Evolutionary conservation across 345 rosid genomes (phyloP), one percentile per base, ranked within the genome.

Genomic region (Litchi chinensis): DNA sequence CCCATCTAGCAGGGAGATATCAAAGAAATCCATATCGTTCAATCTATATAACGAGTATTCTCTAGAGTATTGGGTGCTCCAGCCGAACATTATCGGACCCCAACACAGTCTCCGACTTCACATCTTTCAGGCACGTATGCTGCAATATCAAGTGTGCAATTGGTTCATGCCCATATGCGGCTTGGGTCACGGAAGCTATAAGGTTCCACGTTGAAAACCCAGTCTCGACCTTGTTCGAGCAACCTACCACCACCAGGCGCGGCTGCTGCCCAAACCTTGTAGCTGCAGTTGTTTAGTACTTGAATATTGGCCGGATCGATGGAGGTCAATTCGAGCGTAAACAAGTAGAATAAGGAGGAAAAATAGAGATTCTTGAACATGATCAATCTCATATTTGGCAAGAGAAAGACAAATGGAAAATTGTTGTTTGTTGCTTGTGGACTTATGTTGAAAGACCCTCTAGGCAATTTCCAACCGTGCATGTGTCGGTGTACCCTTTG

Each of bases 121-220:
- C 86, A 79, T 0, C 0, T 65, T 9, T 81, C 76, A 19, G 5
- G 12, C 1, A 83, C 70, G n/a, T 2, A 18, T 1, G 13, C 70
- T 32, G 37, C 37, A 32, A 32, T 32, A 24, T 79, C 76, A 18
- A 83, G 80, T 15, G 7, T 18, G 37, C 83, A 83, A 0, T 77
- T 79, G 6, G 83, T 83, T 37, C 86, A 62, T 6, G 63, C 81
- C 83, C 83, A 80, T 57, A 67, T 68, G 56, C 41, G 22, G 67
- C 52, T 62, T 0, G 0, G n/a, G 12, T 68, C 52, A 13, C 3
- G 3, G 9, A n/a, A 68, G 71, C 41, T 68, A 22, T 22, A 46
- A 10, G 2, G 2, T 32, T 37, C 39, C 9, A 32, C 28, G 71
- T 79, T 13, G 73, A 73, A 0, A 12, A 21, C 10, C 63, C 79